These are phyloP conservation scores for Bonia amplexicaulis DNA, from an alignment of 176 grass and related monocot species.

Conservation along the genomic window DNA sequence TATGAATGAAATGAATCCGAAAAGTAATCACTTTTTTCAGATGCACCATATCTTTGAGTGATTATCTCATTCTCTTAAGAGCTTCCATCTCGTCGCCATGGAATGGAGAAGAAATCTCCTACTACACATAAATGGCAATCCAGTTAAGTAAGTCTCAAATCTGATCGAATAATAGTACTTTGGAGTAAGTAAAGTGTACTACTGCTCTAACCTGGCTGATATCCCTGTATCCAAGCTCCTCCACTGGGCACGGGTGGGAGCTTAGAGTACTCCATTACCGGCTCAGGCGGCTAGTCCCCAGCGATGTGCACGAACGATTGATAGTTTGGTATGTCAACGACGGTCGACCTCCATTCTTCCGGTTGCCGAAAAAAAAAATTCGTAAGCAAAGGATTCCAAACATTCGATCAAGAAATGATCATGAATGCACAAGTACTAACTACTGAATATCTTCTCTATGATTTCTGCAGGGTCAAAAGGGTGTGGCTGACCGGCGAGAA, in stretches of 20 bases:
- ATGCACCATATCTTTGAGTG: slow-evolving; percentile 63
- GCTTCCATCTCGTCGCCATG: slow-evolving; percentile 68
- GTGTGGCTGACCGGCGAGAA: slow-evolving; percentile 74
- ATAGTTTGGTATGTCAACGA: slow-evolving; percentile 88
- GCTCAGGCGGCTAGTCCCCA: slow-evolving; percentile 39
- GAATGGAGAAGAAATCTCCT: slow-evolving; percentile 70
- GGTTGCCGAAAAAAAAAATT: not conserved
- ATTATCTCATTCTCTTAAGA: slow-evolving; percentile 65
- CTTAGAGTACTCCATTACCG: slow-evolving; percentile 46
- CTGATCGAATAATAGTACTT: not conserved
- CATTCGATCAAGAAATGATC: not conserved
- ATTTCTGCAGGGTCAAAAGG: slow-evolving; percentile 62
- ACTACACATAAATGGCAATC: slow-evolving; percentile 37
- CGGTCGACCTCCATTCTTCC: slow-evolving; percentile 59
- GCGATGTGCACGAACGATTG: slow-evolving; percentile 62
- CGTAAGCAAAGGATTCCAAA: not conserved
- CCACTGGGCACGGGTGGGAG: slow-evolving; percentile 61
- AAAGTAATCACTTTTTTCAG: not conserved
- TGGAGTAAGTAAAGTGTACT: too few species aligned
- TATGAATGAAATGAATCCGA: not conserved
- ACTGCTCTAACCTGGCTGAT: too few species aligned
- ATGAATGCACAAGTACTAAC: not conserved
- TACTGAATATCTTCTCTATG: slow-evolving; percentile 55
- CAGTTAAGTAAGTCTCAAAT: not conserved
- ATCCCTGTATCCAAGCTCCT: slow-evolving; percentile 64